Conservation (phyloP, 2,329 filamentous ascomycete species). For the Nemania sp. region DNA sequence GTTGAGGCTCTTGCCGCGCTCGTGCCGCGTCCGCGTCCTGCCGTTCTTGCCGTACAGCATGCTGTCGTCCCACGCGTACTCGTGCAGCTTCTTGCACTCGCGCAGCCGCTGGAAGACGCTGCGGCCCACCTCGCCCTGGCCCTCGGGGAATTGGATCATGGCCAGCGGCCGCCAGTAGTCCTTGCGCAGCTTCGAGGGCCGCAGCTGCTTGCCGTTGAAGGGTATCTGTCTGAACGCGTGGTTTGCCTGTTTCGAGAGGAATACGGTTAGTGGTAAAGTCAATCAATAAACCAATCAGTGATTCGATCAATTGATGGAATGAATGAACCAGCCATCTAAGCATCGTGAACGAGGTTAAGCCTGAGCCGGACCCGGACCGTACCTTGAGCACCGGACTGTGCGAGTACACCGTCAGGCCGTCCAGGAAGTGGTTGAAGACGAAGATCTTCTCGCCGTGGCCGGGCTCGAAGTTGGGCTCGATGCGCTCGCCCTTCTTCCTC, state of each 20-base stretch:
- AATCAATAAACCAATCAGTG: too few relatives aligned
- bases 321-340: too few relatives aligned
- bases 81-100: constrained; percentile 66
- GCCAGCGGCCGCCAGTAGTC: constrained; percentile 70
- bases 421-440: constrained; percentile 56
- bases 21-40: constrained; percentile 41
- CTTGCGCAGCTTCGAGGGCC: constrained; percentile 65
- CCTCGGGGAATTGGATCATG: constrained; percentile 60
- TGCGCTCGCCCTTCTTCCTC: constrained; percentile 27
- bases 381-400: constrained; percentile 53
- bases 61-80: constrained; percentile 62
- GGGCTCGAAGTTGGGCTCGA: constrained; percentile 34
- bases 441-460: constrained; percentile 63
- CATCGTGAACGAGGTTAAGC: too few relatives aligned
- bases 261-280: not conserved
- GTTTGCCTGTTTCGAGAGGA: constrained; percentile 26
- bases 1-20: constrained; percentile 59
- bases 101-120: constrained; percentile 66
- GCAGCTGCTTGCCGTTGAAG: constrained; percentile 70
- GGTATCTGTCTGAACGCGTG: constrained; percentile 44
- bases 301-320: too few relatives aligned
- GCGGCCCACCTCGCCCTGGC: constrained; percentile 58
- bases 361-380: constrained; percentile 24
- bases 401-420: constrained; percentile 59
- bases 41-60: constrained; percentile 47